Conservation (phyloP, 345 rosid genomes). For the Theobroma cacao region DNA sequence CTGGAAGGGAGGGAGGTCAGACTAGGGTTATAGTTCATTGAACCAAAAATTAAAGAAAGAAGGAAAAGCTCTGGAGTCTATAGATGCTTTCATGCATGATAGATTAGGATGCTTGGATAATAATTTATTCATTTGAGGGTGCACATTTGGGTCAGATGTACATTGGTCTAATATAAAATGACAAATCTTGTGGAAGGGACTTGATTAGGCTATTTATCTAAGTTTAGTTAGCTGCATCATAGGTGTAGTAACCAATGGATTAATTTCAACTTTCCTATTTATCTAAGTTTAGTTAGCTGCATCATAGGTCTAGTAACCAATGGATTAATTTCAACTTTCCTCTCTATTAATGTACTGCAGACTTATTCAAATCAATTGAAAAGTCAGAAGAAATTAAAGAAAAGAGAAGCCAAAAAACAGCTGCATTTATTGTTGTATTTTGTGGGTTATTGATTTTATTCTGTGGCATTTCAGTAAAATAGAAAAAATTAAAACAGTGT, state of each 20-base stretch:
- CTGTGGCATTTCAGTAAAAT: neutral
- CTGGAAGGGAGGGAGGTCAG: neutral
- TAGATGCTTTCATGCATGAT: neutral
- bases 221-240: neutral
- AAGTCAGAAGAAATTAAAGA: neutral
- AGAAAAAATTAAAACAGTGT: neutral
- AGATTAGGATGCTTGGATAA: neutral
- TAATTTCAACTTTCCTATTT: neutral
- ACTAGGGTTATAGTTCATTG: neutral
- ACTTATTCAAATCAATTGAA: neutral
- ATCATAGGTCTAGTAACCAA: neutral
- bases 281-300: neutral
- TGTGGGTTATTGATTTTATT: neutral
- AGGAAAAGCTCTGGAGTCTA: neutral
- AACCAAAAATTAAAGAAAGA: neutral
- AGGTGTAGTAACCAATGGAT: neutral
- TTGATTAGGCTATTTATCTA: neutral
- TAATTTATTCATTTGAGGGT: neutral
- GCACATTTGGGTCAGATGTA: neutral
- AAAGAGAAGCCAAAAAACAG: neutral
- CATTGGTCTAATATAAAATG: neutral
- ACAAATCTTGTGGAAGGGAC: neutral
- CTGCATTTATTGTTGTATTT: neutral
- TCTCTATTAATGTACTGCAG: neutral
- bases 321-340: neutral